Base-by-base conservation (phyloP, 2,329 filamentous ascomycete species). In the Ophiosphaerella herpotricha region DNA sequence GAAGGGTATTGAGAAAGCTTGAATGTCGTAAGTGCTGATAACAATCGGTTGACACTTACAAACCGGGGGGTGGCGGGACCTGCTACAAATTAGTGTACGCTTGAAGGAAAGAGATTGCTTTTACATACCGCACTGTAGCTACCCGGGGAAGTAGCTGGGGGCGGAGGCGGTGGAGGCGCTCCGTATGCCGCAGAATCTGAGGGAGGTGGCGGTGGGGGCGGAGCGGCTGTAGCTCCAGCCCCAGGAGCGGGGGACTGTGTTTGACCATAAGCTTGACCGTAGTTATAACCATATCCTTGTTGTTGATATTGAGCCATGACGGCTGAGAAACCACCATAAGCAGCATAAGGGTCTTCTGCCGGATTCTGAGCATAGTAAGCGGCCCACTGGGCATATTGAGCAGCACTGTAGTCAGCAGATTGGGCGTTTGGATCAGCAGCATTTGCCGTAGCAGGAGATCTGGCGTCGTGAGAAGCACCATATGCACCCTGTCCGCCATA, bases 331-430 rank as follows among this genome's bases (percentile, higher is more conserved):
- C 93, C 93, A 55, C 93, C 93, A 63, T 94, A 97, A 7, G 89
- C 86, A 36, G 91, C 91, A 71, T 97, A 97, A 0, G 92, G 93
- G 66, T 97, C 91, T 55, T 83, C 78, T 87, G 87, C 70, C 93
- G 95, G 57, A 87, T 32, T 88, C 84, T 48, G 84, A 31, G 80
- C 81, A 48, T 70, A 67, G 50, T 67, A 67, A 26, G 62, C 66
- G 54, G 92, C 93, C 73, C 95, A 94, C 70, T 91, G 88, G 2
- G 89, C 87, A 71, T 95, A 95, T 67, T 93, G 89, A 14, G 88
- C 26, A 29, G 26, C 85, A 44, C 85, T 85, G 71, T 94, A 94
- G 63, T 95, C 89, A 45, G 78, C 73, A 44, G 70, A 61, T 43
- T 67, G 62, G 37, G 50, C 57, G 45, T 64, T 68, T 7, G 72